Base-by-base conservation (phyloP, 2,329 filamentous ascomycete species). In the Onygenales sp. region DNA sequence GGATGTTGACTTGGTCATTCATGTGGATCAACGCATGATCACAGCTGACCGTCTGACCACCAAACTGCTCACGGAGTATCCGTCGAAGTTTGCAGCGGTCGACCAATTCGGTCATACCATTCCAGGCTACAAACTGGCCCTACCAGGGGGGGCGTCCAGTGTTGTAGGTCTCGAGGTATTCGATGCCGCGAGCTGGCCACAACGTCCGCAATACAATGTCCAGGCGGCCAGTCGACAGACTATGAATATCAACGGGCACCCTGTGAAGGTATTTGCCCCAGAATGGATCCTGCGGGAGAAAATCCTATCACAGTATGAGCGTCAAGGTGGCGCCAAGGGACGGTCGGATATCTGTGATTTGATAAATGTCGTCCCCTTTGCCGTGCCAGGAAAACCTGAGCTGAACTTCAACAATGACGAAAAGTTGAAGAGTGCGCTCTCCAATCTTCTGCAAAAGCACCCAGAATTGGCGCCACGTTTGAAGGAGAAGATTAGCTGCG, bases 241-340 rank as follows among this genome's bases (percentile, higher is more conserved):
- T 11, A 33, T 53, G 39, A 52, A 11, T 50, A 46, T 59, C n/a
- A 56, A 57, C 44, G 54, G 52, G 14, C 47, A 53, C 10, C 4
- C 31, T 21, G 54, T 59, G 42, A 59, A 58, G 33, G 7, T 47
- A 6, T 61, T 61, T 37, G 48, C 52, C 43, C 49, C 54, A 33
- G 53, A 59, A 56, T 59, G 57, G 59, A 57, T 61, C 44, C 42
- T 61, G 54, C 54, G 55, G 49, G 58, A 60, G 49, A 60, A 60
- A 46, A 60, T 58, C 40, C 39, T 60, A 10, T 57, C 59, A n/a
- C 55, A 57, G 31, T 58, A 56, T 53, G 52, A 60, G 50, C 57
- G 57, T 9, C 53, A 57, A 45, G 55, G 58, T 42, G 42, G 52
- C 17, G 1, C n/a, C 9, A 60, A 60, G 52, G 54, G 55, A 57